These are phyloP conservation scores for Cicer yamashitae DNA, from an alignment of 306 rosid species.

Conservation along the genomic window DNA sequence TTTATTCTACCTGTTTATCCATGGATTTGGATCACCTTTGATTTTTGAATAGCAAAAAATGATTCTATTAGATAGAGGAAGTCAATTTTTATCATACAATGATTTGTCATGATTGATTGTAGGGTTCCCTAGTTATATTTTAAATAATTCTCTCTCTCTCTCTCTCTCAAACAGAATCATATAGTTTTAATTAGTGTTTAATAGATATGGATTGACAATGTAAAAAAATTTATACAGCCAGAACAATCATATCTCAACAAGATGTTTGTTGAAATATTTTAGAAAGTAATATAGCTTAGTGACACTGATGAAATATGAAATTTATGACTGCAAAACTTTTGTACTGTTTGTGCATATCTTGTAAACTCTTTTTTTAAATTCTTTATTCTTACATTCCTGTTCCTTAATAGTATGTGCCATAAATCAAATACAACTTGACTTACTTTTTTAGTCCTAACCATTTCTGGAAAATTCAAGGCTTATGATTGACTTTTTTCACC, in stretches of 20 bases:
- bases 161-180: neutral
- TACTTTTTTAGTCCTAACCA: slow-evolving; percentile 24
- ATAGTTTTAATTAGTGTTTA: neutral
- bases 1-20: slow-evolving; percentile 5
- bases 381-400: neutral
- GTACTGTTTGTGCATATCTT: neutral
- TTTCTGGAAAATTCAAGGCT: slow-evolving; percentile 21
- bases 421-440: slow-evolving; percentile 5
- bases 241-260: neutral
- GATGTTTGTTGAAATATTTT: slow-evolving; percentile 2
- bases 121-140: neutral
- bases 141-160: neutral
- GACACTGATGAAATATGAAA: neutral
- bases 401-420: slow-evolving; percentile 3
- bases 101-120: neutral
- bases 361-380: neutral
- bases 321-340: neutral
- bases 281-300: neutral
- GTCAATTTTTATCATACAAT: neutral
- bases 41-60: neutral
- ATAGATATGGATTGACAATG: neutral
- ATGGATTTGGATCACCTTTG: neutral
- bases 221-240: neutral
- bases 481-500: slow-evolving; percentile 10
- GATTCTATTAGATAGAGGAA: neutral